Percentiles rank a stretch among this genome's conserved stretches.
These are phyloP conservation scores for Martiniozyma abietophila DNA, from an alignment of 805 yeast genomes.

Conservation along the genomic window DNA sequence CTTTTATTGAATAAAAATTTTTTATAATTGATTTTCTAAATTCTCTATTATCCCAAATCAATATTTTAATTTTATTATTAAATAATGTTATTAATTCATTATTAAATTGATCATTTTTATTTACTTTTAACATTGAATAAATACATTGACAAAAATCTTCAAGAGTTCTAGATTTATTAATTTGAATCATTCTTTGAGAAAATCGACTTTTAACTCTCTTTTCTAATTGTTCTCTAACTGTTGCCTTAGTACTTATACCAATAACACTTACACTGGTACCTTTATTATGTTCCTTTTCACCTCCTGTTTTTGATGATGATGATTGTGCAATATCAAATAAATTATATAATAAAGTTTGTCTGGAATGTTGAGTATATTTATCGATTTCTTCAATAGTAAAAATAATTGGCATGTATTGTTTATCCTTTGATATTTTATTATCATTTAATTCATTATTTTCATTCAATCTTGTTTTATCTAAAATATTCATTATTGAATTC, in stretches of 20 bases:
- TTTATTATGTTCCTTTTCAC: constrained; percentile 27
- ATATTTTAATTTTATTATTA: constrained; percentile 29
- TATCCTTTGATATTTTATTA: constrained; percentile 14
- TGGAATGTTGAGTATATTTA: constrained; percentile 55
- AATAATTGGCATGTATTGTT: constrained; percentile 45
- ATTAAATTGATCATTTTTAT: constrained; percentile 12
- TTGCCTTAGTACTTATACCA: constrained; percentile 69
- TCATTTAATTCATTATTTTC: constrained; percentile 16
- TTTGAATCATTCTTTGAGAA: constrained; percentile 62
- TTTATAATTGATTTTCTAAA: constrained; percentile 31
- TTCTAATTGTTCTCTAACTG: constrained; percentile 73
- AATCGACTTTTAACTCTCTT: constrained; percentile 88
- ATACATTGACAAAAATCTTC: constrained; percentile 45
- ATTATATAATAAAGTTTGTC: constrained; percentile 82
- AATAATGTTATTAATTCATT: constrained; percentile 1
- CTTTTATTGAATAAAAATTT: constrained; percentile 52
- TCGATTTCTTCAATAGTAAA: constrained; percentile 85
- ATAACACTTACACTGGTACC: constrained; percentile 66
- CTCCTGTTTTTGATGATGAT: constrained; percentile 17
- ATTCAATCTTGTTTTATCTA: constrained; percentile 31
- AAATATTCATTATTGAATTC: constrained; percentile 42
- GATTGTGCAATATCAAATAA: constrained; percentile 78
- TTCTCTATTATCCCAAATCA: constrained; percentile 21
- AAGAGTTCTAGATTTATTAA: constrained; percentile 41
- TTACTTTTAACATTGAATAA: constrained; percentile 17